phyloP scores from a whole-genome alignment of 148 eudicot species.

The Fagopyrum homotropicum region DNA sequence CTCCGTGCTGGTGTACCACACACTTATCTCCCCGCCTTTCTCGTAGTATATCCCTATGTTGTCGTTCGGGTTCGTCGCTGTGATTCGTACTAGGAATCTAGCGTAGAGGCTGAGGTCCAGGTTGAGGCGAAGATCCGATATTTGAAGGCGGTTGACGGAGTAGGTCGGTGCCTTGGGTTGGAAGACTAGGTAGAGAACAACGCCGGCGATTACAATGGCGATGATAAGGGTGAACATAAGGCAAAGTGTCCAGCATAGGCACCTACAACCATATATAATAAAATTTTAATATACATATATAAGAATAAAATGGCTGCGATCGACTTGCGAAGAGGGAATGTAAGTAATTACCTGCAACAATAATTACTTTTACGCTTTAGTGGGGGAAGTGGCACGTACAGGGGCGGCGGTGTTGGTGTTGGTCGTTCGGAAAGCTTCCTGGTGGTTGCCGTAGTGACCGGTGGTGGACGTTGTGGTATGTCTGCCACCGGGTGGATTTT shows the following conservation, averaged over 20 bases:
- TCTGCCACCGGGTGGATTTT: constrained; percentile 12
- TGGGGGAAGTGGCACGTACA: not conserved
- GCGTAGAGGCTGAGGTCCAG: constrained; percentile 69
- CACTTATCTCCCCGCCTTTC: constrained; percentile 64
- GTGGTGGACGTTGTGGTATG: not conserved
- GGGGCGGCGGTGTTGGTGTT: not conserved
- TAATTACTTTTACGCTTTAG: not conserved
- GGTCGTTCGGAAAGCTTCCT: not conserved
- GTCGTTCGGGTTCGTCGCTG: constrained; percentile 67
- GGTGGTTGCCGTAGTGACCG: too few species aligned
- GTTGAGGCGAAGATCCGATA: constrained; percentile 62
- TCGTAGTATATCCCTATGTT: constrained; percentile 80
- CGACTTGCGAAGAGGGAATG: too few species aligned
- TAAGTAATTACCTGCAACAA: constrained; percentile 1
- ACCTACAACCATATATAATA: constrained; percentile 36
- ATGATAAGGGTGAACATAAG: constrained; percentile 37
- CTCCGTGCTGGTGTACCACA: constrained; percentile 59
- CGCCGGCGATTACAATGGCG: constrained; percentile 31
- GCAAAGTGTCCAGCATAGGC: constrained; percentile 56
- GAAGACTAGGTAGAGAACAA: constrained; percentile 52
- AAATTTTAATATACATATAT: not conserved
- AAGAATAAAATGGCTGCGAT: not conserved
- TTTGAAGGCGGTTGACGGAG: constrained; percentile 54
- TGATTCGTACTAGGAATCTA: constrained; percentile 62
- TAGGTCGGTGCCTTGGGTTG: constrained; percentile 74